Evolutionary conservation across 495 filamentous ascomycete genomes (phyloP).

Genomic region (Neurospora tetraspora): DNA sequence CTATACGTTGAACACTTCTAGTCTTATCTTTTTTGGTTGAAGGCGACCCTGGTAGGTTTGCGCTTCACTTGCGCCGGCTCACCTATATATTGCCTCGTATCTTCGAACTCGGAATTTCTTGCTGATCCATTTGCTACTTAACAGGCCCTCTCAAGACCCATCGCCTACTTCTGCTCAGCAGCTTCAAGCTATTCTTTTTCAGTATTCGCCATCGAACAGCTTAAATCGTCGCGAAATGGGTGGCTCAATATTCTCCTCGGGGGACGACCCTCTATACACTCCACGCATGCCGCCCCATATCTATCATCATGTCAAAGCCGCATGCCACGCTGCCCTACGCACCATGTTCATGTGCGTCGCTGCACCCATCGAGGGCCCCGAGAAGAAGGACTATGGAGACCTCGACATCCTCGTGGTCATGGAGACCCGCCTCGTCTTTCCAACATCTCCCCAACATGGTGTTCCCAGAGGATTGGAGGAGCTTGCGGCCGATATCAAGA

Average conservation of each 20-base stretch:
- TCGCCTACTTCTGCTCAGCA: not conserved
- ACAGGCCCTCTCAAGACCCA: not conserved
- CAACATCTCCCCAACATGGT: not conserved
- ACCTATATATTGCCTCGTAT: not conserved
- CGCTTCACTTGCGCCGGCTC: not conserved
- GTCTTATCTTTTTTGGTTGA: not conserved
- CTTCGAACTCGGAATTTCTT: not conserved
- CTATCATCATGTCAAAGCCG: slow-evolving; percentile 33
- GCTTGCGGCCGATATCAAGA: slow-evolving; percentile 13
- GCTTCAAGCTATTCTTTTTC: not conserved
- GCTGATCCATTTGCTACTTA: not conserved
- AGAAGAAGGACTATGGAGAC: slow-evolving; percentile 47
- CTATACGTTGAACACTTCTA: not conserved
- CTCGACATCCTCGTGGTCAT: slow-evolving; percentile 47
- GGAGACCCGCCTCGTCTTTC: slow-evolving; percentile 20
- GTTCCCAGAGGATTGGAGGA: not conserved
- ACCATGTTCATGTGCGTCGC: slow-evolving; percentile 37
- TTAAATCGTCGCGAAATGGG: slow-evolving; percentile 36
- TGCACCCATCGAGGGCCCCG: slow-evolving; percentile 45
- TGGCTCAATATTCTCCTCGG: slow-evolving; percentile 42
- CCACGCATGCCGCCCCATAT: slow-evolving; percentile 46
- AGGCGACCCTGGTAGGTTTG: not conserved
- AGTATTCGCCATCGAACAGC: not conserved
- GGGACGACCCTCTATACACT: slow-evolving; percentile 34
- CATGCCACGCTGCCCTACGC: slow-evolving; percentile 31